Conservation (phyloP, 208 protist species). For the Leishmania gerbilli region DNA sequence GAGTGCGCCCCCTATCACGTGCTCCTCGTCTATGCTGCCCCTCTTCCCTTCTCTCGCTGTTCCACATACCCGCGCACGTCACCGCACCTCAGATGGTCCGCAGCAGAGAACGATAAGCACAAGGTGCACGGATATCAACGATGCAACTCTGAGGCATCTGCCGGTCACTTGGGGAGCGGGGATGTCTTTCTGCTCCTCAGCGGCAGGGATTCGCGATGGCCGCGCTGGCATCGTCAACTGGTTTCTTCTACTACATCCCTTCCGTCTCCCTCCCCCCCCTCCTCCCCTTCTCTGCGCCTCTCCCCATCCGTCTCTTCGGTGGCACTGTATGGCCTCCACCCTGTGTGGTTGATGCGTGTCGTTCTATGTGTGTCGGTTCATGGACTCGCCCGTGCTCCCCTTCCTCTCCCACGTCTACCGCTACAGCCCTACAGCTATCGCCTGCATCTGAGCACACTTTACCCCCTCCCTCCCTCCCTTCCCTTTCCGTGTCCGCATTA, state of each 20-base stretch:
- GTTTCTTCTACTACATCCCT: background rate
- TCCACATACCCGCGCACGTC: too few relatives aligned
- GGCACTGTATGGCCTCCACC: background rate
- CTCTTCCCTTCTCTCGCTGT: background rate
- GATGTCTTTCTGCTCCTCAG: background rate
- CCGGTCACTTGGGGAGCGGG: background rate
- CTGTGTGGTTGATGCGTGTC: background rate
- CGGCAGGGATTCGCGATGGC: background rate
- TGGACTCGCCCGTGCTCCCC: background rate
- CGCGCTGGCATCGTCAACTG: background rate
- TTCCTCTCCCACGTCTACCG: background rate
- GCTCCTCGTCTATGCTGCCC: background rate
- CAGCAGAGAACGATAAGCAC: background rate
- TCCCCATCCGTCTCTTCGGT: background rate
- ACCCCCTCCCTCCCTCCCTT: background rate
- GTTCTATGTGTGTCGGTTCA: background rate
- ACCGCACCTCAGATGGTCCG: background rate
- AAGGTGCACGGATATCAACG: too few relatives aligned
- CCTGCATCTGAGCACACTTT: background rate
- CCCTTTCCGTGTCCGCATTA: background rate
- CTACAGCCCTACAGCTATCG: background rate
- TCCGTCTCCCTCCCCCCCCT: background rate
- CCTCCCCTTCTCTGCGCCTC: background rate
- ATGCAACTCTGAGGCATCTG: background rate
- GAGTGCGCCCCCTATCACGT: background rate